A percentile compares a stretch with the other conserved stretches of the same genome.
Evolutionary conservation across 2,329 filamentous ascomycete genomes (phyloP).

Genomic region (Nannizzia gypsea): DNA sequence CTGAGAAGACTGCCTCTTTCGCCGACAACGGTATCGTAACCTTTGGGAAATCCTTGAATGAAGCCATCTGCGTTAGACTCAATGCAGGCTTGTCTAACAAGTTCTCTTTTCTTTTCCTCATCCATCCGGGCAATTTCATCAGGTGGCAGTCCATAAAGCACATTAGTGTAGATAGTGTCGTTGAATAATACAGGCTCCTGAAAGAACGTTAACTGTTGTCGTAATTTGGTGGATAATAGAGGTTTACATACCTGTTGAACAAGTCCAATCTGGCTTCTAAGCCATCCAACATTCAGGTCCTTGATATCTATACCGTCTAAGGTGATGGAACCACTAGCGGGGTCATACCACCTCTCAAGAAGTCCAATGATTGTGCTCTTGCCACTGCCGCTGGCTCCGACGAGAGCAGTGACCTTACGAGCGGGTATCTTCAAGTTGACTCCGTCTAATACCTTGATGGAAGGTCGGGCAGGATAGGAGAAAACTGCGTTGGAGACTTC

Average conservation of each 20-base stretch:
- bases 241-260: slow-evolving; percentile 27
- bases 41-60: slow-evolving; percentile 61
- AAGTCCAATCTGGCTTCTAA: slow-evolving; percentile 40
- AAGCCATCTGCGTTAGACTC: slow-evolving; percentile 87
- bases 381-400: slow-evolving; percentile 48
- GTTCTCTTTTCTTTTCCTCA: slow-evolving; percentile 51
- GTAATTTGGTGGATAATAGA: background rate
- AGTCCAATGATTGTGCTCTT: slow-evolving; percentile 48
- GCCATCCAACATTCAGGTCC: slow-evolving; percentile 36
- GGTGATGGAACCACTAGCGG: slow-evolving; percentile 37
- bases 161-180: slow-evolving; percentile 70
- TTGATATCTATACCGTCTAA: slow-evolving; percentile 41
- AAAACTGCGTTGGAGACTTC: slow-evolving; percentile 35
- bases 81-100: slow-evolving; percentile 61
- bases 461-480: slow-evolving; percentile 37
- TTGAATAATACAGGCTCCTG: slow-evolving; percentile 77
- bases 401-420: slow-evolving; percentile 44
- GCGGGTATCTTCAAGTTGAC: slow-evolving; percentile 36
- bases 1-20: slow-evolving; percentile 76
- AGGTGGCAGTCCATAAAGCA: slow-evolving; percentile 66
- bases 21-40: slow-evolving; percentile 77
- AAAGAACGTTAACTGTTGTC: slow-evolving; percentile 15
- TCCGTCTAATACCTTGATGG: slow-evolving; percentile 32
- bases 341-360: slow-evolving; percentile 47
- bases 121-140: slow-evolving; percentile 54